Evolutionary conservation across 2,329 filamentous ascomycete species (phyloP).

Genomic region (Penicillium concentricum): DNA sequence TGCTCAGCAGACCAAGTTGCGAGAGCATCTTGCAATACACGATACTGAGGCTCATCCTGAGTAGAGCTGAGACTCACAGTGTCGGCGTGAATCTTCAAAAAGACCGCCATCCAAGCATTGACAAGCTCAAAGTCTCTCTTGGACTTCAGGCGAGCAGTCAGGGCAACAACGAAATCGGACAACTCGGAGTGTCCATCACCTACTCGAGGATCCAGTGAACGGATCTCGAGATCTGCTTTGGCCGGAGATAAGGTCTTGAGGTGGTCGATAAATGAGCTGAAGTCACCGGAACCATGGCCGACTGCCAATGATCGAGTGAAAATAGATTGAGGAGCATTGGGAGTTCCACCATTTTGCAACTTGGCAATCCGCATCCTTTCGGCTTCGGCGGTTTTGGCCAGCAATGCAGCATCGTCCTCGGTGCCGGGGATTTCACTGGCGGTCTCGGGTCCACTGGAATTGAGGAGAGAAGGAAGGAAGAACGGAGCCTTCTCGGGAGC

Average conservation of each 20-base stretch:
- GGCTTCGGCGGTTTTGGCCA: conserved; percentile 38
- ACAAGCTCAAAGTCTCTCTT: conserved; percentile 87
- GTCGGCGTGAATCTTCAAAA: conserved; percentile 74
- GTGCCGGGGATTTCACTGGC: conserved; percentile 22
- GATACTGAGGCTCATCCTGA: conserved; percentile 45
- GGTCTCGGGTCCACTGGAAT: conserved; percentile 23
- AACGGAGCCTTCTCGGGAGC: conserved; percentile 92
- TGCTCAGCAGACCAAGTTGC: conserved; percentile 70
- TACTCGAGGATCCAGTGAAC: conserved; percentile 62
- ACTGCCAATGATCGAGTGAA: conserved; percentile 52
- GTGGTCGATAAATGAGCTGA: conserved; percentile 69
- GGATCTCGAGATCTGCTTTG: conserved; percentile 84
- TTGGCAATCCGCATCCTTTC: conserved; percentile 68
- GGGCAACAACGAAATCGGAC: conserved; percentile 73
- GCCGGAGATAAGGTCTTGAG: conserved; percentile 80
- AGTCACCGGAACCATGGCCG: conserved; percentile 56
- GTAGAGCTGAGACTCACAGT: conserved; percentile 49
- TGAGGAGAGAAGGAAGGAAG: conserved; percentile 66
- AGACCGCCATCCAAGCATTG: conserved; percentile 97
- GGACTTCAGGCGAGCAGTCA: conserved; percentile 67
- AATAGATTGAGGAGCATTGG: conserved; percentile 24
- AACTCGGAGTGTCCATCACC: conserved; percentile 63
- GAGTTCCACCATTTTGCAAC: conserved; percentile 54
- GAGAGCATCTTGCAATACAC: conserved; percentile 59
- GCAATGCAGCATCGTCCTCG: conserved; percentile 31